Evolutionary conservation across 2,329 filamentous ascomycete genomes (phyloP), one percentile per base, ranked within the genome.

Genomic region (Cryphonectria parasitica): DNA sequence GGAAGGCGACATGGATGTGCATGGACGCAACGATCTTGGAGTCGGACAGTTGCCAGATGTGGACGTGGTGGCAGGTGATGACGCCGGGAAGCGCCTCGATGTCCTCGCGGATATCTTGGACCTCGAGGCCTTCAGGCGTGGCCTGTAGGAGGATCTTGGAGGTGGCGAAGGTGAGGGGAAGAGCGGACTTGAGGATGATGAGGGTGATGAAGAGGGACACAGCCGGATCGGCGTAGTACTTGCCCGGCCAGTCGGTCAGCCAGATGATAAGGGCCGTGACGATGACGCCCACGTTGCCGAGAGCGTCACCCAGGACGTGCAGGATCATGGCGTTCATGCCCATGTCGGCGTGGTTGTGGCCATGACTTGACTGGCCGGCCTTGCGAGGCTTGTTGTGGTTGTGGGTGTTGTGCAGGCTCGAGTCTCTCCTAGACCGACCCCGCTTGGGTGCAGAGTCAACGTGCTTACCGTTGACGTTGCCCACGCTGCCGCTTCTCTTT

Each of bases 11-110:
- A 79, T 97, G 94, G 61, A 99, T 91, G 78, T 99, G 96, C 81
- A 99, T 89, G 15, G 92, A 96, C 17, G 96, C 95, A 52, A 99
- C 92, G 45, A 97, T 86, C 83, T 98, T 97, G 67, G 94, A 96
- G 78, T 98, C 95, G 22, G 92, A 97, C 45, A 99, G 88, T 80
- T 98, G 95, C 96, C 96, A 99, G 73, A 99, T 94, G 79, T 99
- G 96, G 31, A 99, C 87, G 79, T 99, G 95, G 81, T 99, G 96
- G 78, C 94, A 97, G 79, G 92, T 94, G 72, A 96, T 85, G 64
- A 99, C 92, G 58, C 95, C 95, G 0, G 92, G 91, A 7, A 99
- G 89, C 22, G 88, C 83, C 78, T 95, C 89, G 68, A 99, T 97
- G 79, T 99, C 96, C 74, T 95, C 91, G 75, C 94, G 92, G 80